phyloP scores from a whole-genome alignment of 192 early-diverging fungal genomes.

The Pilaira anomala region DNA sequence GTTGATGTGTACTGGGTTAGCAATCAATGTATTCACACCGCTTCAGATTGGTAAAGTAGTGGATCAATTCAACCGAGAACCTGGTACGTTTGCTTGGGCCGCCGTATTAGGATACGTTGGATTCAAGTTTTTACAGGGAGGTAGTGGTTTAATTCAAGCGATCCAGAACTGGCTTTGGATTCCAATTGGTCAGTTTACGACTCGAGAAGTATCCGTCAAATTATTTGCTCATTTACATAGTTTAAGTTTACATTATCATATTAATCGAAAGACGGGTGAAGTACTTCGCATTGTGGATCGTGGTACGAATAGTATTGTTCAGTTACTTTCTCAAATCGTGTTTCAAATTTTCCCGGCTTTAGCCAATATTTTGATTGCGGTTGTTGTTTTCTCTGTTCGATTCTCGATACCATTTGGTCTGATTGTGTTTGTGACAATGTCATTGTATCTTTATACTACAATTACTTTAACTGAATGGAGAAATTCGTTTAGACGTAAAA shows the following conservation, averaged over 20 bases:
- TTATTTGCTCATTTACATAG: conserved; percentile 88
- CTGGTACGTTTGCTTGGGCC: conserved; percentile 36
- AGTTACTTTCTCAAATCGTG: conserved; percentile 73
- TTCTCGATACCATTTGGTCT: conserved; percentile 75
- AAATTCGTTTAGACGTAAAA: conserved; percentile 71
- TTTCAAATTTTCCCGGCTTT: conserved; percentile 91
- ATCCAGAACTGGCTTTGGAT: conserved; percentile 86
- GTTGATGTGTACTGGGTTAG: conserved; percentile 60
- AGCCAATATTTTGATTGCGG: conserved; percentile 80
- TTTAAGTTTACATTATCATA: conserved; percentile 86
- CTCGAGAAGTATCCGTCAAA: conserved; percentile 80
- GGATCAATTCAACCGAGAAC: conserved; percentile 33
- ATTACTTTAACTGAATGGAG: conserved; percentile 88
- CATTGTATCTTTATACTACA: conserved; percentile 74
- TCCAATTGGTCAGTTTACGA: conserved; percentile 89
- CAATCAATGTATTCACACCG: conserved; percentile 84
- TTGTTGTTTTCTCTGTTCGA: conserved; percentile 63
- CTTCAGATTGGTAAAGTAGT: conserved; percentile 79
- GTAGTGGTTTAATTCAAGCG: conserved; percentile 66
- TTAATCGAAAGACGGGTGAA: conserved; percentile 93
- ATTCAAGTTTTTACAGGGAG: conserved; percentile 71
- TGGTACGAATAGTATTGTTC: conserved; percentile 69
- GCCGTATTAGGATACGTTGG: conserved; percentile 58
- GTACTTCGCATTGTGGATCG: conserved; percentile 87
- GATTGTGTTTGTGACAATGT: conserved; percentile 86